A percentile compares a stretch with the other conserved stretches of the same genome.
These are phyloP conservation scores for Crithidia thermophila DNA, from an alignment of 208 protist genomes.

Conservation along the genomic window DNA sequence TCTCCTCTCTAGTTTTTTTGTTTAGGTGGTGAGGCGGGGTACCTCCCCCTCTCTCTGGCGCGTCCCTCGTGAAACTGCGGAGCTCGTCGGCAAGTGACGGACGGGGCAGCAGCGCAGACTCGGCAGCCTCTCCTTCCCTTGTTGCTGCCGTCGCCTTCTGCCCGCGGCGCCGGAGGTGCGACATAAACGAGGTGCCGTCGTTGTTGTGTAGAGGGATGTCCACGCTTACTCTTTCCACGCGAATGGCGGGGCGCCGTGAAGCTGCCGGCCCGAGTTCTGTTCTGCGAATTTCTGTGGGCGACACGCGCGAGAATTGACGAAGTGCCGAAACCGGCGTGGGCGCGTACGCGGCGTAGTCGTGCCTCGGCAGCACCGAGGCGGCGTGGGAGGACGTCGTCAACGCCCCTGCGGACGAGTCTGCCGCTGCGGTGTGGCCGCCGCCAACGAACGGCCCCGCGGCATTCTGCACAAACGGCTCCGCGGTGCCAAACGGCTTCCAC, in stretches of 20 bases:
- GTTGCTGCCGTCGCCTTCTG: neutral
- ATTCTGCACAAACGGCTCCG: no score
- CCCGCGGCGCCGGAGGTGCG: neutral
- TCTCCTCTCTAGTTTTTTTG: neutral
- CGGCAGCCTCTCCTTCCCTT: neutral
- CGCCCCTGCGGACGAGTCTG: no score
- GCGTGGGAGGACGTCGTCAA: no score
- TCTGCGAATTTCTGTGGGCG: no score
- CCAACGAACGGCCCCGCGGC: no score
- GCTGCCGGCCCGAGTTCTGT: no score
- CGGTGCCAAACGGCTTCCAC: no score
- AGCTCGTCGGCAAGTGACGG: constrained; percentile 14
- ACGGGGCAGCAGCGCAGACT: neutral
- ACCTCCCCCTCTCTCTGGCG: neutral
- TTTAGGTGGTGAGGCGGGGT: neutral
- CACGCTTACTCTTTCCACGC: neutral
- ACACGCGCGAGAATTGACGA: no score
- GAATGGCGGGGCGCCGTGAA: neutral
- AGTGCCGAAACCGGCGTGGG: no score
- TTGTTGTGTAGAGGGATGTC: neutral
- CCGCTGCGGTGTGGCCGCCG: no score
- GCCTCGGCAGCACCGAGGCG: no score
- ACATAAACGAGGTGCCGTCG: neutral
- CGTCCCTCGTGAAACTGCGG: neutral
- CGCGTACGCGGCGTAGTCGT: no score